Evolutionary conservation across 106 monocot species (phyloP), one percentile per base, ranked within the genome.

Genomic region (Dioscorea zingiberensis): DNA sequence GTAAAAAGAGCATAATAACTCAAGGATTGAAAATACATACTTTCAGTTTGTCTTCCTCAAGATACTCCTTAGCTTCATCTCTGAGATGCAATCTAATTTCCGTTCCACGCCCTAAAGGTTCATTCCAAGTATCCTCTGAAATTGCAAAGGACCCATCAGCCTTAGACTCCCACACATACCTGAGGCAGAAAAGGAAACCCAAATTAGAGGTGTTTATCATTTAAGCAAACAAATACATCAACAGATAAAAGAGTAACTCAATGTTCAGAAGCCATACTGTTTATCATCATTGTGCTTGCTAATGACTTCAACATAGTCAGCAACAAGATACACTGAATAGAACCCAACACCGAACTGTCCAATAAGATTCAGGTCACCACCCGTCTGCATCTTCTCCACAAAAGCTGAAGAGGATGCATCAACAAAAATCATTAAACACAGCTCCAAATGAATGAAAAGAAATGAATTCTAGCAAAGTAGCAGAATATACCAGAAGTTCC

Each of bases 291-390:
- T 93, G 76, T 98, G 88, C 65, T 98, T 98, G 89, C 97, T 98
- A 30, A 98, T 78, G 61, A 98, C 97, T 71, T 98, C 97, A 44
- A 98, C 97, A 65, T 98, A 98, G 65, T 98, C 97, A 55, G 97
- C 81, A 68, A 98, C 97, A 54, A 98, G 81, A 73, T 98, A 98
- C 13, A 93, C 97, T 38, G 97, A 98, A 63, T 98, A 98, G 76
- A 97, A 97, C 2, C 95, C 95, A 71, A 97, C 95, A 62, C 95
- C 95, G 67, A 97, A 97, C 65, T 97, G 97, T 22, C 97, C 97
- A 62, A 98, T 98, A 47, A 98, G 93, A 71, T 76, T 98, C 24
- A 98, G 76, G 56, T 98, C 97, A 64, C 97, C 97, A 18, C 97
- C 86, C 25, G 86, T 82, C 78, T 98, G 97, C 89, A 93, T 89